Percentiles rank a stretch among this genome's conserved stretches.
Evolutionary conservation across 2,329 filamentous ascomycete species (phyloP).

Genomic region (Hirsutella thompsonii): DNA sequence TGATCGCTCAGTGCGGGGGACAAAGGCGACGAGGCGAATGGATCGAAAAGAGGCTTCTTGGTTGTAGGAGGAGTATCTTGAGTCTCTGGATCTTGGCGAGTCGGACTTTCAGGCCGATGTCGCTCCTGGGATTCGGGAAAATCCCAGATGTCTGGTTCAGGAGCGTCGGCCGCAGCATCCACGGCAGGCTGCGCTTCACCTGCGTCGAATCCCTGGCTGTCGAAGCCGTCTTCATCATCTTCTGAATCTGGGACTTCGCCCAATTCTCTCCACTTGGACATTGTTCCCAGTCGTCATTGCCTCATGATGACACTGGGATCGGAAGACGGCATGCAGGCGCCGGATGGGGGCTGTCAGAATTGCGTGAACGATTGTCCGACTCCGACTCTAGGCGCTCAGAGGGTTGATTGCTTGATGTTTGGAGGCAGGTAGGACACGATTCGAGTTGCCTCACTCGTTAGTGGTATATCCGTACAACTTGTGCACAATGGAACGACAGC

Average conservation of each 20-base stretch:
- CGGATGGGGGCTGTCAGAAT: no score
- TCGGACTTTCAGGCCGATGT: not conserved
- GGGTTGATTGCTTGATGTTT: no score
- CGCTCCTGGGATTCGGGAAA: slow-evolving; percentile 20
- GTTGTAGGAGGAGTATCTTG: not conserved
- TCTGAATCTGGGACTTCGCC: slow-evolving; percentile 39
- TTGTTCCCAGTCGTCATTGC: slow-evolving; percentile 18
- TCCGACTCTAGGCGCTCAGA: no score
- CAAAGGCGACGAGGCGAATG: slow-evolving; percentile 18
- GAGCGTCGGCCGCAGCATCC: not conserved
- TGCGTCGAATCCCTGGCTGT: slow-evolving; percentile 17
- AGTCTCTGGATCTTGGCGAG: slow-evolving; percentile 1
- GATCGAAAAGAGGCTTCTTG: slow-evolving; percentile 2
- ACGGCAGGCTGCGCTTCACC: not conserved
- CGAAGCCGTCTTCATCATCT: slow-evolving; percentile 30
- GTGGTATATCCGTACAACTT: no score
- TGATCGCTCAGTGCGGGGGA: slow-evolving; percentile 19
- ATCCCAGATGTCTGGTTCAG: slow-evolving; percentile 19
- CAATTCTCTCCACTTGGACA: slow-evolving; percentile 36
- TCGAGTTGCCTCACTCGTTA: no score
- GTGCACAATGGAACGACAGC: no score
- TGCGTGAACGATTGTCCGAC: no score
- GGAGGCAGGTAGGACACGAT: no score
- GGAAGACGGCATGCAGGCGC: no score
- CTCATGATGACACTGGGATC: slow-evolving; percentile 1